Evolutionary conservation across 2,329 filamentous ascomycete genomes (phyloP), one percentile per base, ranked within the genome.

Genomic region (Penicillium digitatum): DNA sequence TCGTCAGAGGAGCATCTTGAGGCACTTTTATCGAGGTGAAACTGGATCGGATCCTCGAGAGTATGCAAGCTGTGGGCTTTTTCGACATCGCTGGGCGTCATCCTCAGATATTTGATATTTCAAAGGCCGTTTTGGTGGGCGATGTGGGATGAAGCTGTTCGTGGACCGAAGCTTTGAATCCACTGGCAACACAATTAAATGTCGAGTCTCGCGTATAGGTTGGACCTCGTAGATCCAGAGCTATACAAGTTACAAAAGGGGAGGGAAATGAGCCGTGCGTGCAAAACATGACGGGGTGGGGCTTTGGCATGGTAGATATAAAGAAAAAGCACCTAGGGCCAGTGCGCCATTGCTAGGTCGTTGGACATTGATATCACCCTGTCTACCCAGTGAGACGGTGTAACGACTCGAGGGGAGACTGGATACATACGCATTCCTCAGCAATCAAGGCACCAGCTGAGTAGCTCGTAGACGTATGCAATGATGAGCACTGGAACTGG

Each of bases 51-150:
- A 32, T 62, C 69, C 37, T 58, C 60, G 32, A 69, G 24, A 34
- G 66, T 66, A 29, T 61, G 59, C 12, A 66, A 63, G 51, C 40
- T 57, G 49, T 56, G 56, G 20, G 50, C 59, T 39, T 70, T 71
- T 50, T 71, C 69, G 22, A 69, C 34, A 56, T 64, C 68, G 37
- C 57, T 52, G 24, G 54, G 24, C 42, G 44, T 55, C 58, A 66
- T 66, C 40, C 38, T 60, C 29, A 20, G 27, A 12, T 34, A n/a
- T 12, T 6, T 43, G 27, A 12, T 34, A n/a, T 12, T 6, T 43
- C 14, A 11, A 24, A 7, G 16, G 34, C 8, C 1, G 24, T 14
- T 5, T 46, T 4, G 18, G 49, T 10, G 11, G 8, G 16, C 2
- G 37, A 24, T 22, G 11, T 5, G 24, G 26, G 24, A 46, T 52